Evolutionary conservation across 768 basidiomycete genomes (phyloP), one percentile per base, ranked within the genome.

Genomic region (Tulasnella sp.): DNA sequence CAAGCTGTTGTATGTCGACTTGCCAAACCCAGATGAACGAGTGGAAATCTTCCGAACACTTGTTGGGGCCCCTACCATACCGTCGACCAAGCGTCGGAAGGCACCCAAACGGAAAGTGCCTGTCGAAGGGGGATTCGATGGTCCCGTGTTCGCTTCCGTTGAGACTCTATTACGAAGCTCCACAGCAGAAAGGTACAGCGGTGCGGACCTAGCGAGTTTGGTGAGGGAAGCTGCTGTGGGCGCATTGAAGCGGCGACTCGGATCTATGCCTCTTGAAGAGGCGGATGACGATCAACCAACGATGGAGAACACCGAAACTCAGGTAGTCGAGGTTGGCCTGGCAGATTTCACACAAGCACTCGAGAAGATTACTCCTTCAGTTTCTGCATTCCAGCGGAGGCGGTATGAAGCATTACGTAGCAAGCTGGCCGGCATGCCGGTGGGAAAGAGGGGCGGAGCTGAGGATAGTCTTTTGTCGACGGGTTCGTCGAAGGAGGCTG

Each of bases 1-100:
- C 86, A 98, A 98, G 84, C 89, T 97, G 7, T 88, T 98, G 62
- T 98, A 96, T 83, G 95, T 98, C 82, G 96, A 97, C 85, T 88
- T 97, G 0, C 97, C 96, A 31, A 86, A 88, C 0, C 81, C 91
- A 0, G 83, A 86, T 39, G 97, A 97, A 85, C 91, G 96, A 31
- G 90, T 88, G 8, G 96, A 98, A 84, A 97, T 98, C 80, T 84
- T 96, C 72, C 88, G 91, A 68, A 96, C 95, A 6, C 87, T 97
- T 83, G 83, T 86, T 18, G 88, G 85, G 83, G 71, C 79, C 79
- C 62, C 62, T 68, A 31, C 62, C 14, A 12, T 34, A 16, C 36
- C 62, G 31, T 31, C 71, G n/a, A 14, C 21, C 38, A 40, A 44
- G 71, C 36, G 39, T 18, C 42, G 44, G 10, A 79, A 74, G 36